phyloP scores from a whole-genome alignment of 2,329 filamentous ascomycete genomes.

The Stylonectria norvegica region DNA sequence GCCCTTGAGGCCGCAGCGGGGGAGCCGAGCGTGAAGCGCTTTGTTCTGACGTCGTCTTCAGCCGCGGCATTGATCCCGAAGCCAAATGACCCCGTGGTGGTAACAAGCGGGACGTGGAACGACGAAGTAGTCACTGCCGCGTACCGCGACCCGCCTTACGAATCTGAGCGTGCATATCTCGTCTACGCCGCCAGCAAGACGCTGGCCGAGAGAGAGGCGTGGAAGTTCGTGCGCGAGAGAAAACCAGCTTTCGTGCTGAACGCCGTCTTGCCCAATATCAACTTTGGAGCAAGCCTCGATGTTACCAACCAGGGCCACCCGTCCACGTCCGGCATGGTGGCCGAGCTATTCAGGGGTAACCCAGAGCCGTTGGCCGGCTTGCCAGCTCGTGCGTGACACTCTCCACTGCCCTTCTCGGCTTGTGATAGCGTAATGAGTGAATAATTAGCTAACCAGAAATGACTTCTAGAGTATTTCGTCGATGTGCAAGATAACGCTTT shows the following conservation, averaged over 20 bases:
- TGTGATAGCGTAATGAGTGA: not conserved
- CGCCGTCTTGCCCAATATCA: conserved; percentile 27
- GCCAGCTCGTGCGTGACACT: conserved; percentile 6
- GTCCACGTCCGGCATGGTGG: conserved; percentile 19
- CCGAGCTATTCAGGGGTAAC: conserved; percentile 21
- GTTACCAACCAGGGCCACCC: conserved; percentile 16
- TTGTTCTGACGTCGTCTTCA: conserved; percentile 31
- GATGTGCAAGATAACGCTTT: conserved; percentile 47
- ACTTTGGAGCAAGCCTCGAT: conserved; percentile 25
- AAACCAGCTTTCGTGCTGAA: not conserved
- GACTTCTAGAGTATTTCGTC: conserved; percentile 39
- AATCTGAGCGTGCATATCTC: conserved; percentile 17
- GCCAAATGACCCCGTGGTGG: not conserved
- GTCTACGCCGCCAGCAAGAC: conserved; percentile 40
- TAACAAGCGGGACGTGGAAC: conserved; percentile 31
- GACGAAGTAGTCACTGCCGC: conserved; percentile 31
- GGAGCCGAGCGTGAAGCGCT: conserved; percentile 35
- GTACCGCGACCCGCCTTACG: conserved; percentile 34
- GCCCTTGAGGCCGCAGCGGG: conserved; percentile 35
- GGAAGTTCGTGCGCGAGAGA: conserved; percentile 32
- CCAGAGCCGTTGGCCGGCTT: not conserved
- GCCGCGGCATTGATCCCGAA: conserved; percentile 1
- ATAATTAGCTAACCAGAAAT: not conserved
- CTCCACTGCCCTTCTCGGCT: not conserved
- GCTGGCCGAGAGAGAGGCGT: conserved; percentile 34